Conservation (phyloP, 768 basidiomycete species). For the Phallus indusiatus region DNA sequence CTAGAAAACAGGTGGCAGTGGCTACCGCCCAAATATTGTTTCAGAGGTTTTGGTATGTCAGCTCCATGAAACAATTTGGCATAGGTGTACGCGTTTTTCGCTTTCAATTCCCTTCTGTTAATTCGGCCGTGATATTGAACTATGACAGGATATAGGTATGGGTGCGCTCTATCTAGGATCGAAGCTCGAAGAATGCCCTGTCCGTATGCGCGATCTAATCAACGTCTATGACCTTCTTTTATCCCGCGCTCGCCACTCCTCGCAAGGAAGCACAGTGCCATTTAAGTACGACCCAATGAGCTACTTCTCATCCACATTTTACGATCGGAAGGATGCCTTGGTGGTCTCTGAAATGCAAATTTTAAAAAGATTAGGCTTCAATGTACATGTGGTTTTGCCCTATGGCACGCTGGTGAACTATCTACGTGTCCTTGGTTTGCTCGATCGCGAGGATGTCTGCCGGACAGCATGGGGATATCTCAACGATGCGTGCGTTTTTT, state of each 20-base stretch:
- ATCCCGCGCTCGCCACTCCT: slow-evolving; percentile 59
- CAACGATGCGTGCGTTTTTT: slow-evolving; percentile 77
- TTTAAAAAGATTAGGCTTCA: slow-evolving; percentile 90
- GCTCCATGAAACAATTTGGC: slow-evolving; percentile 90
- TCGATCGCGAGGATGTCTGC: slow-evolving; percentile 58
- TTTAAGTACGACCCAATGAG: slow-evolving; percentile 76
- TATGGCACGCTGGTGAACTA: slow-evolving; percentile 96
- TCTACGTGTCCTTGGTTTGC: slow-evolving; percentile 80
- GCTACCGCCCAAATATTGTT: slow-evolving; percentile 95
- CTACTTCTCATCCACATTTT: slow-evolving; percentile 82
- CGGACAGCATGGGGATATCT: slow-evolving; percentile 87
- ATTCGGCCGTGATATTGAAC: not conserved
- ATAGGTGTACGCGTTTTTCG: slow-evolving; percentile 58
- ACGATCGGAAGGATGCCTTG: slow-evolving; percentile 88
- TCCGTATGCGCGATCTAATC: slow-evolving; percentile 89
- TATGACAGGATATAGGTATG: slow-evolving; percentile 69
- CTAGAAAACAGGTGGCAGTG: slow-evolving; percentile 91
- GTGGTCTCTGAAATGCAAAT: slow-evolving; percentile 97
- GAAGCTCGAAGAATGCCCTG: slow-evolving; percentile 85
- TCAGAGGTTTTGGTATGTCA: slow-evolving; percentile 94
- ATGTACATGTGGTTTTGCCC: slow-evolving; percentile 86
- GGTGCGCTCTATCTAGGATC: slow-evolving; percentile 83
- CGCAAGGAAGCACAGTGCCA: slow-evolving; percentile 17
- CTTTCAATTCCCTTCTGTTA: not conserved
- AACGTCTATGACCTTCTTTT: slow-evolving; percentile 87